A percentile compares a stretch with the other conserved stretches of the same genome.
Evolutionary conservation across 441 rosid species (phyloP).

Genomic region (Syzygium malaccense): DNA sequence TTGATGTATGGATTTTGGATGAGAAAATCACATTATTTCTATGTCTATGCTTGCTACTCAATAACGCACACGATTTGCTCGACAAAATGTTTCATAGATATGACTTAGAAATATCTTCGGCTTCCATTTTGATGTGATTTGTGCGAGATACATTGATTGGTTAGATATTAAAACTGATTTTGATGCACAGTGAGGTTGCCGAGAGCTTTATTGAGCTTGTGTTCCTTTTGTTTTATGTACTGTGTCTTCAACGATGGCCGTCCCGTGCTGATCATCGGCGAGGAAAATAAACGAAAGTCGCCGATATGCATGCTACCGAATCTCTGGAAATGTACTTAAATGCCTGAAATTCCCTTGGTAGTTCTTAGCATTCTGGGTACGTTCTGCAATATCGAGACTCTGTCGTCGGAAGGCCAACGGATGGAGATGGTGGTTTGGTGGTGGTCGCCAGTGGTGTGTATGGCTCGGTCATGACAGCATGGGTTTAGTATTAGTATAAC

Average conservation of each 20-base stretch:
- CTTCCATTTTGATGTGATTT: not conserved
- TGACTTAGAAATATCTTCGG: too few species aligned
- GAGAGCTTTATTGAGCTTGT: not conserved
- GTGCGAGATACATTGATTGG: not conserved
- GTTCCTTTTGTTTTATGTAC: too few species aligned
- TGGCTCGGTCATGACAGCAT: not conserved
- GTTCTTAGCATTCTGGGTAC: not conserved
- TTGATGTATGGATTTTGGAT: not conserved
- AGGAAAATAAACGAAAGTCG: not conserved
- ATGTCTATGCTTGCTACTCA: not conserved
- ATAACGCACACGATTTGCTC: not conserved
- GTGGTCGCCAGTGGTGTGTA: not conserved
- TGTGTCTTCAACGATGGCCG: accelerated
- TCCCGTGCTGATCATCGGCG: accelerated
- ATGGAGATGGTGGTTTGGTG: not conserved
- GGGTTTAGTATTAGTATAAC: not conserved
- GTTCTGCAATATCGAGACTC: not conserved
- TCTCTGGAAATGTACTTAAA: not conserved
- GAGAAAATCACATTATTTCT: not conserved
- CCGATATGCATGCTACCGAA: not conserved
- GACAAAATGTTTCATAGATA: not conserved
- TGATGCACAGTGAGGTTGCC: not conserved
- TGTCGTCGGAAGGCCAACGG: not conserved
- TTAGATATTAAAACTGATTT: not conserved
- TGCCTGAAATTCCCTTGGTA: not conserved